Conservation (phyloP, 331 rosid genomes). For the Erythrophleum ivorense region DNA sequence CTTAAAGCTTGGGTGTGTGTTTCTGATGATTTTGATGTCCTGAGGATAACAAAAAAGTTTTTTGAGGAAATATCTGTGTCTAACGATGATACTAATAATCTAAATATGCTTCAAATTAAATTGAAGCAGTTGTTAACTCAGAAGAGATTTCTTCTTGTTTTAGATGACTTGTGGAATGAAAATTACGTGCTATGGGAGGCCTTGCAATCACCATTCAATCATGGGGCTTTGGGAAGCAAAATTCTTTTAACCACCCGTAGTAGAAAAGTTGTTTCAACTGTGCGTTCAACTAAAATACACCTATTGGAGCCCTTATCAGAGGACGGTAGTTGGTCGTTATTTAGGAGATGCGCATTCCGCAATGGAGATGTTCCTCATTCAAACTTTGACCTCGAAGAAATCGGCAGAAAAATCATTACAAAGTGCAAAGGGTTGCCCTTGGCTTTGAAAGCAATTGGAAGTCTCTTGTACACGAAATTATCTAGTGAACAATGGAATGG, state of each 20-base stretch:
- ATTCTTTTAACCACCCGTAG: constrained; percentile 37
- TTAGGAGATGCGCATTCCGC: not conserved
- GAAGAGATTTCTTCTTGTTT: constrained; percentile 18
- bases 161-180: constrained; percentile 40
- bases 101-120: constrained; percentile 41
- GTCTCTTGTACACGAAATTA: constrained; percentile 11
- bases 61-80: not conserved
- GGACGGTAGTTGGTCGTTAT: constrained; percentile 13
- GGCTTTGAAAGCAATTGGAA: constrained; percentile 18
- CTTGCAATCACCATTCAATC: constrained; percentile 28
- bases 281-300: not conserved
- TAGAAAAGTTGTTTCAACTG: constrained; percentile 20
- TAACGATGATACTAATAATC: not conserved
- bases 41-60: constrained; percentile 20
- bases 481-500: not conserved
- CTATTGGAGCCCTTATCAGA: not conserved
- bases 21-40: constrained; percentile 38
- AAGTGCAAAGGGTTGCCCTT: constrained; percentile 31
- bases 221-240: constrained; percentile 36
- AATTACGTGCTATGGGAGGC: constrained; percentile 23
- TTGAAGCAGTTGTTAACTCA: not conserved
- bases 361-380: not conserved
- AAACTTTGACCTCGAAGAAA: not conserved
- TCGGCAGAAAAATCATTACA: not conserved
- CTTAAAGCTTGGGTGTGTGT: constrained; percentile 35